Base-by-base conservation (phyloP, 192 early-diverging fungal genomes). In the Gaertneriomyces semiglobifer region DNA sequence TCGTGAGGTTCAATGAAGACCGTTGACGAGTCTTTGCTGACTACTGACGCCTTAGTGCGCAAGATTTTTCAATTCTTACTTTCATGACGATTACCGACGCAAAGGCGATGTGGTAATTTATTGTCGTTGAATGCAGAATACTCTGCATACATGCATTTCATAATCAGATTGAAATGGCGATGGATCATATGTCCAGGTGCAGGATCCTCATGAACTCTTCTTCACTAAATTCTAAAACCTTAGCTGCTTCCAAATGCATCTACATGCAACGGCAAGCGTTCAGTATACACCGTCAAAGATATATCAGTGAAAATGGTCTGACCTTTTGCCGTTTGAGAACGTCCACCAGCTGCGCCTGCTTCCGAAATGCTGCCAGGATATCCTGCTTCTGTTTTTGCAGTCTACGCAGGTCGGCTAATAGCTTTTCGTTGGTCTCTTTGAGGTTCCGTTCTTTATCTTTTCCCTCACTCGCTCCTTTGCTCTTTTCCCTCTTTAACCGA, bases 61-160 rank as follows among this genome's bases (percentile, higher is more conserved):
- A 25, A 77, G 93, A 50, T 95, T 98, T 69, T 98, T 98, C 70
- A 98, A 98, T 70, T 86, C 86, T 9, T 92, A 96, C 70, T 92
- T 92, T 56, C 86, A 86, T 72, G 89, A 88, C 47, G 95, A 98
- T 71, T 66, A 75, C 0, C 77, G 92, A 62, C 80, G 92, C 47
- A 61, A 64, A 54, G 94, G 93, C 46, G 92, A 95, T 74, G 88
- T 96, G 16, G 71, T 98, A 16, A 85, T 95, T 0, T 87, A 85
- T 64, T 89, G 86, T 53, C 60, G 60, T 33, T 33, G 2, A 33
- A 33, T 33, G 25, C 25, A 20, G 44, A 14, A 10, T 10, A 10
- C 1, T 0, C 9, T 33, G 12, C 11, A 56, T 2, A 56, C 33
- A 12, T 56, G 19, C n/a, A 56, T 33, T 20, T 4, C 1, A 56